Conservation (phyloP, 805 yeast genomes). For the Yarrowia phangngaensis region DNA sequence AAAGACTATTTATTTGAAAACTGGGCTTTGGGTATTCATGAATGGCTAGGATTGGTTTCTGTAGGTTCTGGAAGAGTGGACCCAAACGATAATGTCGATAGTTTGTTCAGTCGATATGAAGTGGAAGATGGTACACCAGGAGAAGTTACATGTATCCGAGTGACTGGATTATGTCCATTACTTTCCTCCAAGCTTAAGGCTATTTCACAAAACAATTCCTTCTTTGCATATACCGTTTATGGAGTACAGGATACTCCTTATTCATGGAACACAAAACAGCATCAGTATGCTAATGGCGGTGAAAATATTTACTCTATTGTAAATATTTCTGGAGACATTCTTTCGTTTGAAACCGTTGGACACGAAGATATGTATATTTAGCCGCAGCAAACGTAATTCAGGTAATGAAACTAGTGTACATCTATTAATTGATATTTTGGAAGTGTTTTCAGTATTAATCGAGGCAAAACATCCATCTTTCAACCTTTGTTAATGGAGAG, state of each 20-base stretch:
- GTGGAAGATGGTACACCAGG: conserved; percentile 25
- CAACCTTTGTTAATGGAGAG: too few relatives aligned
- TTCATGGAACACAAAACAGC: conserved; percentile 32
- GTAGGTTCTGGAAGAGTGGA: conserved; percentile 29
- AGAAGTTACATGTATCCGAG: conserved; percentile 1
- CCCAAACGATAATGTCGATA: conserved; percentile 27
- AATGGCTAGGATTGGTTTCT: conserved; percentile 32
- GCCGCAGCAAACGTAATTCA: too few relatives aligned
- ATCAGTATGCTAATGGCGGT: conserved; percentile 30
- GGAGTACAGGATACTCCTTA: conserved; percentile 33
- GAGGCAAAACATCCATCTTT: too few relatives aligned
- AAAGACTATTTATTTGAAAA: conserved; percentile 28
- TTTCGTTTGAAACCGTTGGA: conserved; percentile 19
- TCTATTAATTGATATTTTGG: too few relatives aligned
- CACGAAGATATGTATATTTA: conserved; percentile 23
- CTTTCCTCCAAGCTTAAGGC: conserved; percentile 2
- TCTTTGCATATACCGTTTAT: conserved; percentile 27
- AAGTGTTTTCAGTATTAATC: too few relatives aligned
- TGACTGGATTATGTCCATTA: conserved; percentile 5
- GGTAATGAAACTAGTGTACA: too few relatives aligned
- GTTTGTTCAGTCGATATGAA: conserved; percentile 28
- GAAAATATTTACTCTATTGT: conserved; percentile 31
- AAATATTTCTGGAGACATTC: conserved; percentile 5
- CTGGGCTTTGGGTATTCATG: conserved; percentile 29
- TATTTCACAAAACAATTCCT: conserved; percentile 25